Conservation (phyloP, 2,329 filamentous ascomycete genomes). For the Dothistroma pini region DNA sequence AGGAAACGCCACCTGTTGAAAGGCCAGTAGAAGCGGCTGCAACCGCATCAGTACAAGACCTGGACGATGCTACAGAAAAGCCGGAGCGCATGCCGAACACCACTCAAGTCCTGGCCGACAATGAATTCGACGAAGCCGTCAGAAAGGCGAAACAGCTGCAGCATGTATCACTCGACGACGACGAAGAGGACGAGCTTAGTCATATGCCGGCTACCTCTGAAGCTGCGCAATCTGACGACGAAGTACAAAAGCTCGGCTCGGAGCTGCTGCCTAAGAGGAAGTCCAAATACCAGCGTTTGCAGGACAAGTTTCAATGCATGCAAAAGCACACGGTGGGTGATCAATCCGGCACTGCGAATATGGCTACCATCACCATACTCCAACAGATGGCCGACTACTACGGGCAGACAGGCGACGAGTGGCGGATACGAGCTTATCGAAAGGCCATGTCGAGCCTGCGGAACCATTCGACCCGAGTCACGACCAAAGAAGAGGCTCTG, state of each 20-base stretch:
- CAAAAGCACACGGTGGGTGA: constrained; percentile 50
- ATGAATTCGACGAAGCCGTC: constrained; percentile 64
- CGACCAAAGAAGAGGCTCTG: constrained; percentile 65
- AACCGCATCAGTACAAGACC: not conserved
- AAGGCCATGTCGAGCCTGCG: constrained; percentile 71
- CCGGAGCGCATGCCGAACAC: constrained; percentile 9
- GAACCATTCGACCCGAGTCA: constrained; percentile 61
- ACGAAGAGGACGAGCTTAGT: constrained; percentile 30
- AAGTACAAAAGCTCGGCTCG: constrained; percentile 5
- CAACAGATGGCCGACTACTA: constrained; percentile 79
- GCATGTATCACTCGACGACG: constrained; percentile 49
- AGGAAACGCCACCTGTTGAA: constrained; percentile 38
- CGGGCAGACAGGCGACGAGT: constrained; percentile 68
- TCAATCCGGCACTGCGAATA: constrained; percentile 62
- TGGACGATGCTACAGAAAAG: constrained; percentile 3
- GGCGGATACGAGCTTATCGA: constrained; percentile 72
- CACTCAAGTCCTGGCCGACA: constrained; percentile 31
- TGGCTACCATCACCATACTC: constrained; percentile 69
- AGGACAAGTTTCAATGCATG: constrained; percentile 57
- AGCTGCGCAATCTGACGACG: constrained; percentile 14
- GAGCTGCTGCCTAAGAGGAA: constrained; percentile 22
- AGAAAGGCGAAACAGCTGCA: constrained; percentile 58
- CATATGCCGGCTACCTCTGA: constrained; percentile 28
- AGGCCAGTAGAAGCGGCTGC: constrained; percentile 33
- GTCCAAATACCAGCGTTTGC: constrained; percentile 22